A percentile compares a stretch with the other conserved stretches of the same genome.
Evolutionary conservation across 768 basidiomycete genomes (phyloP).

Genomic region (Phylloporus arenicola): DNA sequence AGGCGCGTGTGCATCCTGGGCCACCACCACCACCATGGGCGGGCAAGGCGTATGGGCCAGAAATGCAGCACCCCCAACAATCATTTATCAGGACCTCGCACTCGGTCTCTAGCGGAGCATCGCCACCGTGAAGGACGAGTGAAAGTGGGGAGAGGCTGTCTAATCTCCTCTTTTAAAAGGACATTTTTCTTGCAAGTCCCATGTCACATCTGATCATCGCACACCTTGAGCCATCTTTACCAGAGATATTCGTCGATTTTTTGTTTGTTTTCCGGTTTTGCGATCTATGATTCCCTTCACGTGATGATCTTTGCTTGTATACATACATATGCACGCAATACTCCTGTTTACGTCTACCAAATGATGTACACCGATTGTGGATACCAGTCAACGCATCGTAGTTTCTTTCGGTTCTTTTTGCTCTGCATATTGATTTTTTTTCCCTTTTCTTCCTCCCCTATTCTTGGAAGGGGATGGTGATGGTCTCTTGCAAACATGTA

Average conservation of each 20-base stretch:
- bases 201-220: background rate
- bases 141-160: background rate
- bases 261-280: background rate
- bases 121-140: constrained; percentile 22
- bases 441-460: background rate
- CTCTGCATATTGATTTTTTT: background rate
- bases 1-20: constrained; percentile 12
- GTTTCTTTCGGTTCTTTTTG: background rate
- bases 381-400: background rate
- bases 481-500: background rate
- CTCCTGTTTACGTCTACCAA: no score
- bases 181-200: background rate
- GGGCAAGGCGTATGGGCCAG: constrained; percentile 19
- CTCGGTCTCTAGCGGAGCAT: constrained; percentile 34
- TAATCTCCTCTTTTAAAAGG: background rate
- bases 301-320: background rate
- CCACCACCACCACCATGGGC: constrained; percentile 25
- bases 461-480: background rate
- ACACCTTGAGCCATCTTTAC: background rate
- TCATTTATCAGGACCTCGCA: constrained; percentile 46
- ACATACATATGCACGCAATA: background rate
- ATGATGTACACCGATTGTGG: background rate
- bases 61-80: constrained; percentile 36
- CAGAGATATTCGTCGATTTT: background rate
- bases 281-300: background rate